Evolutionary conservation across 2,329 filamentous ascomycete species (phyloP).

Genomic region (Helicocarpus griseus): DNA sequence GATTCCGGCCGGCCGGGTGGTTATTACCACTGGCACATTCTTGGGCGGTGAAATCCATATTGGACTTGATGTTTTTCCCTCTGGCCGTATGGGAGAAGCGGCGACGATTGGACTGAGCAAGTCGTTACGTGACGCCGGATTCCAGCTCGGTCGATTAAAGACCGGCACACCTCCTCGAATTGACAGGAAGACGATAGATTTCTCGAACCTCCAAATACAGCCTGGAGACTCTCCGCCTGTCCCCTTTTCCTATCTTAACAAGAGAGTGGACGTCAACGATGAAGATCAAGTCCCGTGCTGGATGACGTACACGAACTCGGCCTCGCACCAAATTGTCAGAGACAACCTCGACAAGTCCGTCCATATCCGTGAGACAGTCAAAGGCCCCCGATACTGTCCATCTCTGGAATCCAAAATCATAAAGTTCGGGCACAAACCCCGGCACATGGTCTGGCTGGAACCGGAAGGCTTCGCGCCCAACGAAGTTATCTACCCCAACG

Average conservation of each 20-base stretch:
- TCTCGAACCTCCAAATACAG: conserved; percentile 59
- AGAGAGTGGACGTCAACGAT: conserved; percentile 56
- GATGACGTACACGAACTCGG: conserved; percentile 76
- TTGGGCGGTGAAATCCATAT: conserved; percentile 95
- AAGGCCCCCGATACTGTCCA: conserved; percentile 89
- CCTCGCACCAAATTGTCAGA: conserved; percentile 72
- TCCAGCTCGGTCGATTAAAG: conserved; percentile 81
- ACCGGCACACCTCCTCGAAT: conserved; percentile 90
- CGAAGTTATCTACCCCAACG: conserved; percentile 89
- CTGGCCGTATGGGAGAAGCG: conserved; percentile 86
- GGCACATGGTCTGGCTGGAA: conserved; percentile 92
- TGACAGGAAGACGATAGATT: conserved; percentile 74
- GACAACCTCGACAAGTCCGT: conserved; percentile 91
- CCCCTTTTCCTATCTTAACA: conserved; percentile 87
- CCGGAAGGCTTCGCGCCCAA: conserved; percentile 81
- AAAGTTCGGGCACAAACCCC: conserved; percentile 68
- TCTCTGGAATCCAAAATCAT: conserved; percentile 92
- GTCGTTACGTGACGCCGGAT: conserved; percentile 78
- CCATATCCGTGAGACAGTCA: conserved; percentile 90
- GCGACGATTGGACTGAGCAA: conserved; percentile 89
- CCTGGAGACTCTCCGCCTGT: conserved; percentile 73
- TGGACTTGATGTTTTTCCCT: conserved; percentile 71
- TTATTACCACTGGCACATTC: conserved; percentile 96
- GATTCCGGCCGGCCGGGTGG: conserved; percentile 66
- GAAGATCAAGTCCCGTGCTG: conserved; percentile 77